These are phyloP conservation scores for Lactifluus echinatus DNA, from an alignment of 768 basidiomycete genomes.

Conservation along the genomic window DNA sequence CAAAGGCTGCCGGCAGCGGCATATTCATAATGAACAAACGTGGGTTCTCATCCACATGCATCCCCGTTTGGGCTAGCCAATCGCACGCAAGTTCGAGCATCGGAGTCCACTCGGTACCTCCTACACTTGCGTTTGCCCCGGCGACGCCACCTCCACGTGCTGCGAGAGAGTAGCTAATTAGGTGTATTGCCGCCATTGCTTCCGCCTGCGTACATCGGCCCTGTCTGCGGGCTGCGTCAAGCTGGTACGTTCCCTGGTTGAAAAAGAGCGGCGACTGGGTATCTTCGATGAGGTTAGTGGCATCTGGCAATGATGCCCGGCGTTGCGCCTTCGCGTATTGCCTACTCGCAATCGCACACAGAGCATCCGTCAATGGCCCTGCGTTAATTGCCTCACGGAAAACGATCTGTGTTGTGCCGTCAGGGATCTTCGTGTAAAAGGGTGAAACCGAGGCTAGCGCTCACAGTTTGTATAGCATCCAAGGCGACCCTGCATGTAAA, in stretches of 20 bases:
- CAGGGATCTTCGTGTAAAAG: background rate
- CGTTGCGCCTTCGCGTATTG: constrained; percentile 16
- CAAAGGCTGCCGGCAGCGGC: constrained; percentile 43
- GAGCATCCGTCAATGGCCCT: constrained; percentile 13
- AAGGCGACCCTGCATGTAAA: constrained; percentile 56
- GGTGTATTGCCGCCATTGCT: constrained; percentile 70
- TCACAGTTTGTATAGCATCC: constrained; percentile 57
- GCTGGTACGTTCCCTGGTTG: constrained; percentile 16
- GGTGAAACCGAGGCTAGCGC: constrained; percentile 22
- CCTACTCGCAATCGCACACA: constrained; percentile 19
- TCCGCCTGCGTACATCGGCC: constrained; percentile 43
- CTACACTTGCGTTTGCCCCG: constrained; percentile 31
- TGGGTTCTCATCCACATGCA: constrained; percentile 57
- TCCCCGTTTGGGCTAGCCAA: constrained; percentile 63
- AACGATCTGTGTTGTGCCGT: constrained; percentile 8
- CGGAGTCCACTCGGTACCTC: constrained; percentile 58
- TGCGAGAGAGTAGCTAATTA: constrained; percentile 58
- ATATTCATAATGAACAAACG: constrained; percentile 48
- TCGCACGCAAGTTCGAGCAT: constrained; percentile 66
- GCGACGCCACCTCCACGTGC: constrained; percentile 33
- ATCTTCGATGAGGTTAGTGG: constrained; percentile 6
- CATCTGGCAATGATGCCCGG: constrained; percentile 5
- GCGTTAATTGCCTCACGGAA: constrained; percentile 10
- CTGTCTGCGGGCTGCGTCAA: constrained; percentile 18
- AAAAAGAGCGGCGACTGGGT: constrained; percentile 18